These are phyloP conservation scores for Trichomonas tenax DNA, from an alignment of 208 protist species.

Conservation along the genomic window DNA sequence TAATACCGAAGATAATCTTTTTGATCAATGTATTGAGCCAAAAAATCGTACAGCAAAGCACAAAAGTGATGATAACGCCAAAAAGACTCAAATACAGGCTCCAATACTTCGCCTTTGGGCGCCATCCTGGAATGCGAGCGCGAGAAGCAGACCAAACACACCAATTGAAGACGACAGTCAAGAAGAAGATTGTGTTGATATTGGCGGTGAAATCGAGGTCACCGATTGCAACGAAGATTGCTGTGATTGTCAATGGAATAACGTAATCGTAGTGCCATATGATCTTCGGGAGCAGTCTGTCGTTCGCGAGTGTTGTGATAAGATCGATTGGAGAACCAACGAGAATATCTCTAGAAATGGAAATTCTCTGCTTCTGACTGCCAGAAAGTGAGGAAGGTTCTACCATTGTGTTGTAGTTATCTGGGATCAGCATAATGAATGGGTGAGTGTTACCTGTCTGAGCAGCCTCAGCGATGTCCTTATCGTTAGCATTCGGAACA, in stretches of 20 bases:
- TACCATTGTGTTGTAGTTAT: slow-evolving; percentile 22
- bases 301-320: neutral
- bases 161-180: slow-evolving; percentile 44
- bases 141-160: slow-evolving; percentile 37
- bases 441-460: neutral
- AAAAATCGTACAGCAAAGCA: slow-evolving; percentile 37
- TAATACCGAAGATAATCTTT: neutral
- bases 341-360: neutral
- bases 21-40: neutral
- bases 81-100: slow-evolving; percentile 27
- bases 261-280: neutral
- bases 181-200: slow-evolving; percentile 40
- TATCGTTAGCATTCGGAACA: slow-evolving; percentile 20
- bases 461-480: neutral
- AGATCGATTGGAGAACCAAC: neutral
- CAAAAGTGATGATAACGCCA: slow-evolving; percentile 27
- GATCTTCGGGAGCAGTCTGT: neutral
- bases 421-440: neutral
- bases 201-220: neutral
- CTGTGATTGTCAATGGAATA: neutral
- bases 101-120: slow-evolving; percentile 37
- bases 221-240: neutral
- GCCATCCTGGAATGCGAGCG: slow-evolving; percentile 29
- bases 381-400: neutral
- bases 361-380: neutral